phyloP scores from a whole-genome alignment of 2,329 filamentous ascomycete genomes.

The Pseudogymnoascus sp. region DNA sequence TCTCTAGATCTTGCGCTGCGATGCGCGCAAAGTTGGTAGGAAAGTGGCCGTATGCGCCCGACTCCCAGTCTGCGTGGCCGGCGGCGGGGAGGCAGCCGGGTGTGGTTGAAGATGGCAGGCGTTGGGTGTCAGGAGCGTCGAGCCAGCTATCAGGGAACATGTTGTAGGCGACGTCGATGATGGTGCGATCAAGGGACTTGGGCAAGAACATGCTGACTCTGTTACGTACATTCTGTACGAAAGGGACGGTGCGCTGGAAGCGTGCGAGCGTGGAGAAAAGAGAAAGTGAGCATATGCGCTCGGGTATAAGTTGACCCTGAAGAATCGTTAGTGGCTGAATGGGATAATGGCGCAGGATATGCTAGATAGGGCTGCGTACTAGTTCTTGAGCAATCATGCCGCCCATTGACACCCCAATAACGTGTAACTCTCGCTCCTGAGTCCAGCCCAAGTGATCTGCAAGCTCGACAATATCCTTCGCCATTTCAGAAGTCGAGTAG shows the following conservation, averaged over 20 bases:
- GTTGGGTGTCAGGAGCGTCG: conserved; percentile 49
- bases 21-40: conserved; percentile 75
- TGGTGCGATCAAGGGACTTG: conserved; percentile 59
- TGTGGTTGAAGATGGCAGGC: conserved; percentile 41
- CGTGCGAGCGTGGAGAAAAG: conserved; percentile 56
- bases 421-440: conserved; percentile 50
- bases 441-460: conserved; percentile 64
- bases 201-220: conserved; percentile 56
- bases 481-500: conserved; percentile 83
- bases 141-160: conserved; percentile 64
- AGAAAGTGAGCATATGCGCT: conserved; percentile 47
- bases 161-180: conserved; percentile 56
- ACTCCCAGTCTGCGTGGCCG: conserved; percentile 13
- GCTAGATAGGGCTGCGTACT: conserved; percentile 30
- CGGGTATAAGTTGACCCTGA: conserved; percentile 42
- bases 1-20: conserved; percentile 69
- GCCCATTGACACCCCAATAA: conserved; percentile 76
- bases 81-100: conserved; percentile 30
- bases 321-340: neutral
- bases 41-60: conserved; percentile 46
- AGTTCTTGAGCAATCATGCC: conserved; percentile 91
- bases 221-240: conserved; percentile 56
- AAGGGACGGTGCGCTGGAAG: conserved; percentile 55
- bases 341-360: neutral
- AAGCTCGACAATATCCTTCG: conserved; percentile 66